Base-by-base conservation (phyloP, 1,139 yeast species). In the Arxiozyma slooffiae region DNA sequence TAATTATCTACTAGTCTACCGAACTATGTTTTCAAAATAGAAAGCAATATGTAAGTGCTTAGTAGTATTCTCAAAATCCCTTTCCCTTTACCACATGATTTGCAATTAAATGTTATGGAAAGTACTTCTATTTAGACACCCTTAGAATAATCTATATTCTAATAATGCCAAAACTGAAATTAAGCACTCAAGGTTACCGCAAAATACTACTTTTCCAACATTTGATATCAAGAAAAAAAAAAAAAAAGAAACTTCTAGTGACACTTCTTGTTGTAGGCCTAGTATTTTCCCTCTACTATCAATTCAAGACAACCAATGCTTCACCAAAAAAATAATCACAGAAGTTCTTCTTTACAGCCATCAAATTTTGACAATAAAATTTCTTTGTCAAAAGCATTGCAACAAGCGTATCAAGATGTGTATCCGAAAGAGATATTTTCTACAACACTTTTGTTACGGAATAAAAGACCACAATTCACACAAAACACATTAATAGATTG, bases 401-500 rank as follows among this genome's bases (percentile, higher is more conserved):
- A 85, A 1, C 59, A 60, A 16, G 66, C 67, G 30, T 80, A 73
- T 56, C 57, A 66, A 30, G 80, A 77, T 59, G 77, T 79, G 77
- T 80, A 80, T 62, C 69, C 80, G 0, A 74, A 77, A 0, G 79
- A 77, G 48, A 67, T 76, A 21, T 65, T 75, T 39, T 61, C 65
- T 2, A 60, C 44, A 4, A 21, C 47, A 17, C 8, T 60, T 38
- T 55, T 73, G 23, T 63, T 74, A 22, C 68, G 75, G 8, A 73
- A 76, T 52, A 85, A 82, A 2, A 71, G 86, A 40, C 86, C 87
- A 6, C 63, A 66, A 30, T 81, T 79, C 64, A 80, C 85, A 0
- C 76, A 75, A 54, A 68, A 85, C 45, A 78, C 74, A 11, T 66
- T 82, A 39, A 68, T 78, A 38, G 82, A 80, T 62, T 82, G 88